Base-by-base conservation (phyloP, 1,284 basidiomycete species). In the Ustilago sp. region DNA sequence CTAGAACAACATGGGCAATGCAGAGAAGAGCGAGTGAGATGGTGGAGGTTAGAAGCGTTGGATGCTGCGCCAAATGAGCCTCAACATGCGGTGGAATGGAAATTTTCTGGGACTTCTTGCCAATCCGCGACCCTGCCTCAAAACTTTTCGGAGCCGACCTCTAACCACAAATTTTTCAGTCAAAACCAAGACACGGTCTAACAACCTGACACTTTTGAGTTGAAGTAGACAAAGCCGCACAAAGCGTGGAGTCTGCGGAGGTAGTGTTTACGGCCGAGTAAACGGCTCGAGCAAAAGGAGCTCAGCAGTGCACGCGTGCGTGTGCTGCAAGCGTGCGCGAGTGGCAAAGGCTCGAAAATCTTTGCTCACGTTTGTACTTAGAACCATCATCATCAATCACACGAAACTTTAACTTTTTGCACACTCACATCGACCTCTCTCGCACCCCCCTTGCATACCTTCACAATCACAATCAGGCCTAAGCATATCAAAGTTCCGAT, bases 51-150 rank as follows among this genome's bases (percentile, higher is more conserved):
- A 32, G 13, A 15, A 28, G 28, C 4, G 19, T 23, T 8, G 31
- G 8, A 6, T 32, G 50, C 50, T 52, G 50, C 50, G 47, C 47
- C 41, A 45, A 19, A 45, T 17, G 13, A 52, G 32, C 28, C 53
- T 13, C 36, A 28, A 28, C 23, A 28, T 28, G 23, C 23, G 23
- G 23, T 28, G 23, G 23, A 28, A 28, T 28, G 59, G 59, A 61
- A 61, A 61, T 61, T 61, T 61, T 61, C 39, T 61, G 51, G 51
- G 54, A 61, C 8, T 54, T 59, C 56, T 58, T 38, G 28, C 23
- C 23, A 38, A n/a, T 13, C 4, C n/a, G 56, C 31, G 4, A 28
- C 23, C 23, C 48, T 50, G 48, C 51, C 23, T 28, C 35, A 35
- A 53, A 53, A 36, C 43, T 45, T 36, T 53, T 53, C 51, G 51